These are phyloP conservation scores for Hylodesmum podocarpum DNA, from an alignment of 306 rosid species.

Conservation along the genomic window DNA sequence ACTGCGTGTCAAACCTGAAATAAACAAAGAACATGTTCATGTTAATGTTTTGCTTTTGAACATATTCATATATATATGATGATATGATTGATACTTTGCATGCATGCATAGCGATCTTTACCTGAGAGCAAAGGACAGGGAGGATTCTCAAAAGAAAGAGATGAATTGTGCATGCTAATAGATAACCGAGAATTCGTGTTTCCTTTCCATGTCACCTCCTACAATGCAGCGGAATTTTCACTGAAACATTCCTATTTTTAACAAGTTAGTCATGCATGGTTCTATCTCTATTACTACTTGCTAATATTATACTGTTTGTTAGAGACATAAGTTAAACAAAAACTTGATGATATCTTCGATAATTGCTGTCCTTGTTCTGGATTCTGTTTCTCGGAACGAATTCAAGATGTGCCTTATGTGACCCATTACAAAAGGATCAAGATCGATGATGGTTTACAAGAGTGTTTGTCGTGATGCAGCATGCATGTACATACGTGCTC, in stretches of 20 bases:
- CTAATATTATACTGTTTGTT: neutral
- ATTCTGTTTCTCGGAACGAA: neutral
- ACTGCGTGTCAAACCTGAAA: neutral
- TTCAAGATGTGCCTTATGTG: neutral
- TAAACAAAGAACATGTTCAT: neutral
- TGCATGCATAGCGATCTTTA: conserved; percentile 4
- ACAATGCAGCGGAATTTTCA: conserved; percentile 11
- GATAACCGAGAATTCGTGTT: neutral
- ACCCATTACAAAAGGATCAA: neutral
- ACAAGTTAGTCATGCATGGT: neutral
- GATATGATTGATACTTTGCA: no score
- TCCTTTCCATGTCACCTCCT: conserved; percentile 29
- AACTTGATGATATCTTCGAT: neutral
- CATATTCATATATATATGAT: no score
- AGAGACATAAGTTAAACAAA: neutral
- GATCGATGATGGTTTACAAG: neutral
- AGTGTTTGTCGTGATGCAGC: neutral
- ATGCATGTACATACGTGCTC: neutral
- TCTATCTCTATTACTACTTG: neutral
- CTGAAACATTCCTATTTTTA: conserved; percentile 36
- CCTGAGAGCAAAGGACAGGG: conserved; percentile 48
- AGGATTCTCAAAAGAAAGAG: conserved; percentile 44
- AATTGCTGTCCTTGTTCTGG: neutral
- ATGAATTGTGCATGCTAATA: conserved; percentile 31
- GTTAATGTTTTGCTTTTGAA: neutral